Evolutionary conservation across 768 basidiomycete species (phyloP).

Genomic region (Tremella yokohamensis): DNA sequence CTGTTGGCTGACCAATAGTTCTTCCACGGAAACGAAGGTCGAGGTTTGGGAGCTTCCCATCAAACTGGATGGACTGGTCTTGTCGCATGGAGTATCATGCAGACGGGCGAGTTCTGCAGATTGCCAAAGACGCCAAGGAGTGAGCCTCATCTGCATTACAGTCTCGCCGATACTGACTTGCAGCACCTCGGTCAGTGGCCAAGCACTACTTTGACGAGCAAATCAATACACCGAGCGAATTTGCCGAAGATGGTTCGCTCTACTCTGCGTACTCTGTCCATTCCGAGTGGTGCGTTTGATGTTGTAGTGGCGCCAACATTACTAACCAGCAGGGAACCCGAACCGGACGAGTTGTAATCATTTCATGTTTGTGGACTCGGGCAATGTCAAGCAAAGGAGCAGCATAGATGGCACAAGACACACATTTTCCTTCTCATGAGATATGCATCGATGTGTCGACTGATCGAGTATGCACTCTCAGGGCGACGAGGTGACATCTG

Average conservation of each 20-base stretch:
- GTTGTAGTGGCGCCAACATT: constrained; percentile 12
- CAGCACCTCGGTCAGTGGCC: constrained; percentile 81
- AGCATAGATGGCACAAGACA: too few species aligned
- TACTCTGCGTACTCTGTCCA: constrained; percentile 41
- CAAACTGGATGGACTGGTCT: constrained; percentile 83
- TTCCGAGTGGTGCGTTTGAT: constrained; percentile 35
- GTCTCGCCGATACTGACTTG: constrained; percentile 6
- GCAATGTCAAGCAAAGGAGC: too few species aligned
- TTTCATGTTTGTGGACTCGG: too few species aligned
- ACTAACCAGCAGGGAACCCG: constrained; percentile 22
- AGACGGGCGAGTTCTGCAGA: constrained; percentile 68
- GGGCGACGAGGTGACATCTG: not conserved
- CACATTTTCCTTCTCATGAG: too few species aligned
- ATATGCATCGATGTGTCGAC: not conserved
- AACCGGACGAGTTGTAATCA: constrained; percentile 47
- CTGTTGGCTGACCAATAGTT: constrained; percentile 57
- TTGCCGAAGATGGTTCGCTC: constrained; percentile 38
- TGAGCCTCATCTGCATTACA: constrained; percentile 53
- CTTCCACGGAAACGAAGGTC: constrained; percentile 91
- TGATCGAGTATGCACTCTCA: not conserved
- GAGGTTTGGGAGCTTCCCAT: constrained; percentile 93
- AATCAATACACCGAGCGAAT: constrained; percentile 46
- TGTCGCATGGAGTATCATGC: constrained; percentile 64
- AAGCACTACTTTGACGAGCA: constrained; percentile 87
- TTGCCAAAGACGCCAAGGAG: constrained; percentile 92